Evolutionary conservation across 78 protist species (phyloP), one percentile per base, ranked within the genome.

Genomic region (Cyanophora paradoxa): DNA sequence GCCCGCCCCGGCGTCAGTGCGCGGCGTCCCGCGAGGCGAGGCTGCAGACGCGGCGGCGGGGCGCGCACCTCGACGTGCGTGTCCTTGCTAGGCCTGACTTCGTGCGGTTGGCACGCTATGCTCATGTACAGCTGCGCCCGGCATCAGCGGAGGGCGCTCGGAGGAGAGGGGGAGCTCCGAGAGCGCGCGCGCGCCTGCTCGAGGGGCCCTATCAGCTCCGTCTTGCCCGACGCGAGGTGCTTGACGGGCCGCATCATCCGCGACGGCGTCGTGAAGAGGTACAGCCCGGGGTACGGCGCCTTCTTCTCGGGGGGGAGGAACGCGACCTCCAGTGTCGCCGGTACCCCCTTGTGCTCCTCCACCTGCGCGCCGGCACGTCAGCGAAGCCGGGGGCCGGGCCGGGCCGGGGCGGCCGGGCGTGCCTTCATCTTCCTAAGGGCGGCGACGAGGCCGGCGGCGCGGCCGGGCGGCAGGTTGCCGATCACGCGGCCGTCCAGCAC

Each of bases 201-300:
- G 33, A 88, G 74, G 22, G 98, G 77, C 20, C 98, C 97, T 42
- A 97, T 76, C 24, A 62, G 30, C 86, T 88, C 95, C n/a, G 13
- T 0, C n/a, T 42, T 28, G 26, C 83, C 85, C 26, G 72, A 34
- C 20, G 26, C 41, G 1, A 91, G 58, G 66, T 87, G 59, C 3
- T 22, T 41, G 14, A 97, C 97, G 0, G 98, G 99, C 24, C 99
- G 84, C 64, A 89, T 69, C 76, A 91, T 37, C 30, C 99, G 84
- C 14, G 90, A 86, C 10, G 86, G 86, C 13, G 76, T 58, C 6
- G 93, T 19, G 68, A 79, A 84, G 36, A 95, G 41, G 36, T 13
- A 88, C 7, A 96, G 56, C 37, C 89, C 92, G n/a, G 95, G 72
- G 31, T 36, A 72, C 7, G 64, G 76, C 3, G 65, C 44, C 33